A percentile compares a stretch with the other conserved stretches of the same genome.
Conservation (phyloP, 2,329 filamentous ascomycete genomes). For the Botrytis elliptica region DNA sequence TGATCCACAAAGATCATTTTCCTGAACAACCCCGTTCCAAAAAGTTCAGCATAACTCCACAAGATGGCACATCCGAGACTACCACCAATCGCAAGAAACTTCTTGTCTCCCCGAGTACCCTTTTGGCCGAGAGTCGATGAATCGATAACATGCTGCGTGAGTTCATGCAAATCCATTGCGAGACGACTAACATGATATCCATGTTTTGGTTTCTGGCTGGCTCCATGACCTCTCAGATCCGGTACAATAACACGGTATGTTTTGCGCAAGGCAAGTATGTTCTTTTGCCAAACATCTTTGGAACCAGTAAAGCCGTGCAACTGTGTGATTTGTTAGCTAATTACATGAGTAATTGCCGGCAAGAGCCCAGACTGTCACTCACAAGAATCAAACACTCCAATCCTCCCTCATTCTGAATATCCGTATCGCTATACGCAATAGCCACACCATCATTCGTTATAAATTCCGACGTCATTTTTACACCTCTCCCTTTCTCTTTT, state of each 20-base stretch:
- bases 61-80: constrained; percentile 38
- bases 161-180: constrained; percentile 36
- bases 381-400: constrained; percentile 32
- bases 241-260: constrained; percentile 35
- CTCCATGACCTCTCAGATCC: constrained; percentile 38
- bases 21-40: constrained; percentile 33
- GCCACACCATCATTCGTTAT: constrained; percentile 30
- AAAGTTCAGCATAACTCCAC: constrained; percentile 39
- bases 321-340: constrained; percentile 24
- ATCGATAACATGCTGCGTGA: constrained; percentile 27
- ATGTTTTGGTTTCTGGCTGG: constrained; percentile 33
- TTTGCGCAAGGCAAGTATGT: constrained; percentile 31
- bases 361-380: constrained; percentile 4
- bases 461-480: not conserved
- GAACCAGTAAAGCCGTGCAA: constrained; percentile 41
- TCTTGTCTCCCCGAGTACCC: not conserved
- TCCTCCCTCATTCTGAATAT: constrained; percentile 5
- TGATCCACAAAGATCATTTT: constrained; percentile 39
- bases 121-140: not conserved
- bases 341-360: not conserved
- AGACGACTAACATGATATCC: constrained; percentile 38
- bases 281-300: constrained; percentile 35
- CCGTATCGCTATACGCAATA: constrained; percentile 34
- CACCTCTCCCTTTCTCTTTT: too few relatives aligned
- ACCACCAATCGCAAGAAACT: constrained; percentile 35